Conservation (phyloP, 306 rosid genomes). For the Vigna unguiculata region DNA sequence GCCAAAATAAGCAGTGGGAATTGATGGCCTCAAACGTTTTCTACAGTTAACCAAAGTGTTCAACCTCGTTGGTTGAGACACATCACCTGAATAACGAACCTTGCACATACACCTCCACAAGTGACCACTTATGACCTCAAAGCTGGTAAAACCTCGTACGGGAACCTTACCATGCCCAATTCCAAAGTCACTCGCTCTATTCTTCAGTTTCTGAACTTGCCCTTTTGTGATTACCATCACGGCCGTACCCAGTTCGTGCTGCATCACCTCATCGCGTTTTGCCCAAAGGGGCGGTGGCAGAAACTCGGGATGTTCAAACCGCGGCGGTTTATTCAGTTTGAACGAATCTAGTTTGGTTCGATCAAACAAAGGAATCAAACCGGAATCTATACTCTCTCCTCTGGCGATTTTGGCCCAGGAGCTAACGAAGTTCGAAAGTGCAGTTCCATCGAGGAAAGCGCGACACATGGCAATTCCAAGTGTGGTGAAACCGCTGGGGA, state of each 20-base stretch:
- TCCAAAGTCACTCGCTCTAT: conserved; percentile 17
- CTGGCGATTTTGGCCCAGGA: conserved; percentile 47
- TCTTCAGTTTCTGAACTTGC: conserved; percentile 44
- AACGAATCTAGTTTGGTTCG: conserved; percentile 33
- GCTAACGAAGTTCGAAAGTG: conserved; percentile 22
- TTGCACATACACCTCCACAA: conserved; percentile 52
- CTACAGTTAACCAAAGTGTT: conserved; percentile 46
- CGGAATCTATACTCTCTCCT: conserved; percentile 12
- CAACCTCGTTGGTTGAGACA: conserved; percentile 45
- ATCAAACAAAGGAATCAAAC: conserved; percentile 34
- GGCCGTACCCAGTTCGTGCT: not conserved
- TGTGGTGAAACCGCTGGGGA: conserved; percentile 34
- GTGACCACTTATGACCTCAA: conserved; percentile 51
- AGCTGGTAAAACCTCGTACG: conserved; percentile 32
- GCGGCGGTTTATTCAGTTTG: not conserved
- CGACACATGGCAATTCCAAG: conserved; percentile 36
- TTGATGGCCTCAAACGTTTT: conserved; percentile 44
- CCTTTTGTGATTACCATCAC: conserved; percentile 13
- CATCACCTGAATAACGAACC: conserved; percentile 27
- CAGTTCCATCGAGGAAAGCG: conserved; percentile 31
- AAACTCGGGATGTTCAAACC: conserved; percentile 51
- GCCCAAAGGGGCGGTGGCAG: conserved; percentile 48
- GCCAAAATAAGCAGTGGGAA: conserved; percentile 40
- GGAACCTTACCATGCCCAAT: not conserved
- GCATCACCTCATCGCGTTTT: not conserved